Evolutionary conservation across 2,329 filamentous ascomycete genomes (phyloP), one percentile per base, ranked within the genome.

Genomic region (Zasmidium angulare): DNA sequence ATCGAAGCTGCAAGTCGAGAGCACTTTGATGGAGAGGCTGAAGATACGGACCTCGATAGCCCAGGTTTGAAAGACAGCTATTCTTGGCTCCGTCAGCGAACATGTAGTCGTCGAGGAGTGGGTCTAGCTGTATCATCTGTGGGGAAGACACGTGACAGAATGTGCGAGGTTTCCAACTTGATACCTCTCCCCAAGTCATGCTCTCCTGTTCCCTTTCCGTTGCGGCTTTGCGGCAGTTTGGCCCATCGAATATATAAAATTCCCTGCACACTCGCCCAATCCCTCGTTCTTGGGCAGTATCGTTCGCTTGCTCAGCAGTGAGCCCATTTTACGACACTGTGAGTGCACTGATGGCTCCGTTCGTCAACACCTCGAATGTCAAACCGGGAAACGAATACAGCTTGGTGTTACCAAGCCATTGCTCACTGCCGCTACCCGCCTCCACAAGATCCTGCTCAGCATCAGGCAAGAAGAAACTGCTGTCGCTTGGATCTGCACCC

Each of bases 331-430:
- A 72, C 46, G 63, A 64, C 11, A 71, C 65, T 10, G 93, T 98
- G 73, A 98, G 80, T 23, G 90, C 89, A 75, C 91, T 96, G 22
- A 99, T 90, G 62, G 86, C 88, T 2, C 90, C 92, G 71, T 96
- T 97, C 85, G 90, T 93, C 74, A 98, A 77, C 24, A 99, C 93
- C 77, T 99, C 95, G 78, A 99, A 98, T 50, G 97, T 86, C 75
- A 98, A 78, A 0, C 95, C 93, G 0, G 95, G 93, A 70, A 97
- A 97, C 1, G 93, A 93, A 77, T 91, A 98, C 24, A 99, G 77
- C 62, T 93, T 93, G 17, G 93, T 96, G 57, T 88, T 89, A 20
- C 85, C 86, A 61, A 88, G 74, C 63, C 87, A 71, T 75, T 81
- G 72, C 75, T 83, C 77, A 69, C 68, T 74, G 75, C 65, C 76